Percentiles rank a stretch among this genome's conserved stretches.
Conservation (phyloP, 2,329 filamentous ascomycete species). For the Talaromyces albobiverticillius region DNA sequence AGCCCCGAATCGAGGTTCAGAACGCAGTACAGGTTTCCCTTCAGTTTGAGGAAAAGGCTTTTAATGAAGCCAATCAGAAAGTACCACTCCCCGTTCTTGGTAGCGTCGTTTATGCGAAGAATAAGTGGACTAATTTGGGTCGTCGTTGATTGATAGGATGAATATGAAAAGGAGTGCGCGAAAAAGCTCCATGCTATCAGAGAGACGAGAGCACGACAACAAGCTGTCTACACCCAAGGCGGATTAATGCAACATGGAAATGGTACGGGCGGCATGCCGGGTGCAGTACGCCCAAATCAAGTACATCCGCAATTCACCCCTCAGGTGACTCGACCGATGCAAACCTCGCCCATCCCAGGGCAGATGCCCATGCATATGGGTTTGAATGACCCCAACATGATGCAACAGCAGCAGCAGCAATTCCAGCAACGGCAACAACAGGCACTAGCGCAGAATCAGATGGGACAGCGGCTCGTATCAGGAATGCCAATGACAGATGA, state of each 20-base stretch:
- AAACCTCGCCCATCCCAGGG: slow-evolving; percentile 46
- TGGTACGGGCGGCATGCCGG: slow-evolving; percentile 29
- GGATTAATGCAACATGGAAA: slow-evolving; percentile 32
- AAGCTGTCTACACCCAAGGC: slow-evolving; percentile 19
- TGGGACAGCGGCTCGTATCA: slow-evolving; percentile 24
- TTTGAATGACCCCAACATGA: slow-evolving; percentile 30
- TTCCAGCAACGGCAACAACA: slow-evolving; percentile 31
- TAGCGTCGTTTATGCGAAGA: background rate
- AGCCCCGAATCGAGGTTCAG: slow-evolving; percentile 38
- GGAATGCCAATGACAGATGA: slow-evolving; percentile 32
- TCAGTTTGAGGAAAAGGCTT: slow-evolving; percentile 45
- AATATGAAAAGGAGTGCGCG: slow-evolving; percentile 44
- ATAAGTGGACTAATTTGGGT: background rate
- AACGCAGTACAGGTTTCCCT: slow-evolving; percentile 40
- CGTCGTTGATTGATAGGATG: slow-evolving; percentile 25
- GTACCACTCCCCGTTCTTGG: slow-evolving; percentile 16
- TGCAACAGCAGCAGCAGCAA: slow-evolving; percentile 29
- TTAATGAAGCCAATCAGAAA: slow-evolving; percentile 38
- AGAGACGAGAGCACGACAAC: slow-evolving; percentile 43
- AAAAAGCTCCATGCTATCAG: slow-evolving; percentile 45
- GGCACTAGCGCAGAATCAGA: slow-evolving; percentile 13
- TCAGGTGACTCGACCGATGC: slow-evolving; percentile 51
- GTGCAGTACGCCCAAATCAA: slow-evolving; percentile 37
- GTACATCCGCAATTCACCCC: slow-evolving; percentile 46
- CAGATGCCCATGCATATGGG: slow-evolving; percentile 38